Percentiles rank a stretch among this genome's conserved stretches.
These are phyloP conservation scores for Actinomortierella ambigua DNA, from an alignment of 371 early-diverging fungal genomes.

Conservation along the genomic window DNA sequence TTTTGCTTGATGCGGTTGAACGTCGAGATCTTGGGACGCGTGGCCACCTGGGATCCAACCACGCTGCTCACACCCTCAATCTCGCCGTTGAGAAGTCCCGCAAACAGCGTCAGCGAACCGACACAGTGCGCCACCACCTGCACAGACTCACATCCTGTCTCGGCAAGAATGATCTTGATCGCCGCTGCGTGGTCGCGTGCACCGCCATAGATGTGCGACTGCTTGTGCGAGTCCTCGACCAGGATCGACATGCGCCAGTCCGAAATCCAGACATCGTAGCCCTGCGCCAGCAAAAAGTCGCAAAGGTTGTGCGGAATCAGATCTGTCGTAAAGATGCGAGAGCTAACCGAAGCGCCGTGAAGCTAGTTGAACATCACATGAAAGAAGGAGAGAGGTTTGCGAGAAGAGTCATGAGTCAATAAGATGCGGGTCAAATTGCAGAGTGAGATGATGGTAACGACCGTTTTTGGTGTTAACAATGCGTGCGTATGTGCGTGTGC, in stretches of 20 bases:
- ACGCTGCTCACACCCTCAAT: conserved; percentile 48
- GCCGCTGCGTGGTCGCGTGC: conserved; percentile 43
- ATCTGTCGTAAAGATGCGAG: conserved; percentile 41
- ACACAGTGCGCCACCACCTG: conserved; percentile 49
- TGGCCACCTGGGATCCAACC: conserved; percentile 39
- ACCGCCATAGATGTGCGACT: conserved; percentile 34
- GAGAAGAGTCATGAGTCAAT: conserved; percentile 1
- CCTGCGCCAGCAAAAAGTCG: conserved; percentile 45
- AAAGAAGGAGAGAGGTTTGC: too few species aligned
- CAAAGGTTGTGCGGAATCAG: conserved; percentile 45
- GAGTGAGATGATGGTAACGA: too few species aligned
- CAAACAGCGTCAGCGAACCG: conserved; percentile 46
- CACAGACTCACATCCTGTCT: conserved; percentile 42
- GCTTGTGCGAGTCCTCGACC: conserved; percentile 33
- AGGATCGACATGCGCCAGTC: conserved; percentile 45
- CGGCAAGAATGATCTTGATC: conserved; percentile 35
- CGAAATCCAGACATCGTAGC: conserved; percentile 49
- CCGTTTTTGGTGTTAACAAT: too few species aligned
- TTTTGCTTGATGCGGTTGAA: conserved; percentile 34
- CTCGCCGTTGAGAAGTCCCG: conserved; percentile 47
- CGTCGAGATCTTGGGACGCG: conserved; percentile 21
- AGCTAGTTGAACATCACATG: conserved; percentile 24
- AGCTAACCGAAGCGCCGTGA: conserved; percentile 47
- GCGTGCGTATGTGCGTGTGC: too few species aligned
- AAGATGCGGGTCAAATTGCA: neutral